phyloP scores from a whole-genome alignment of 768 basidiomycete species.

The Goffeauzyma gilvescens region DNA sequence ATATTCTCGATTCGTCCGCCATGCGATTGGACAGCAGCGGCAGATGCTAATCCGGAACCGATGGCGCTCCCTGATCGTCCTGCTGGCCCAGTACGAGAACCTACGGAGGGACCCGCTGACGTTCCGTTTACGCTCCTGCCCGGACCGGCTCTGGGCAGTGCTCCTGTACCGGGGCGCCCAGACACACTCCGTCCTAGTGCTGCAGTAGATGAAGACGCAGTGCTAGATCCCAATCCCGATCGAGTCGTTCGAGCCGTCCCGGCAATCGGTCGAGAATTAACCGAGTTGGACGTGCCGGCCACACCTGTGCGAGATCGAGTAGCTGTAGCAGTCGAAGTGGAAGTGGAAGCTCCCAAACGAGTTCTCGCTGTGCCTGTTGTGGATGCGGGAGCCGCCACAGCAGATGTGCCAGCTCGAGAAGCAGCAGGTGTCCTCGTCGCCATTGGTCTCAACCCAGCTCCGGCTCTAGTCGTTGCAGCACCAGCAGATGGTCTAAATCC shows the following conservation, averaged over 20 bases:
- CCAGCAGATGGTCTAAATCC: no score
- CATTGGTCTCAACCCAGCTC: no score
- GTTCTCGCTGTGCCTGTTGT: no score
- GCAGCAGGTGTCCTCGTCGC: no score
- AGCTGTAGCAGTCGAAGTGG: neutral
- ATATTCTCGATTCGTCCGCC: conserved; percentile 21
- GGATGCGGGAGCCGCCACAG: no score
- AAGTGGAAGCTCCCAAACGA: neutral
- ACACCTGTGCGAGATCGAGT: neutral
- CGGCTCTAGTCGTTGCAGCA: no score
- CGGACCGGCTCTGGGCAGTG: neutral
- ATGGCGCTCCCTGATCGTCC: conserved; percentile 13
- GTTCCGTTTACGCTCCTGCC: conserved; percentile 12
- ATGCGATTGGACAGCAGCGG: conserved; percentile 19
- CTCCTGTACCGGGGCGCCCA: neutral
- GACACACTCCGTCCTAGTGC: neutral
- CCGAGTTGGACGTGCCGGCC: neutral
- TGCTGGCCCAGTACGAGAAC: no score
- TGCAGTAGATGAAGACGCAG: neutral
- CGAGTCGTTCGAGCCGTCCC: neutral
- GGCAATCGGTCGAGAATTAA: neutral
- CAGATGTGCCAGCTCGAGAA: no score
- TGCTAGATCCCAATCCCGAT: neutral
- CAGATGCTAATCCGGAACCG: conserved; percentile 20
- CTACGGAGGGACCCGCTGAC: neutral